Evolutionary conservation across 2,329 filamentous ascomycete species (phyloP), one percentile per base, ranked within the genome.

Genomic region (Tolypocladium album): DNA sequence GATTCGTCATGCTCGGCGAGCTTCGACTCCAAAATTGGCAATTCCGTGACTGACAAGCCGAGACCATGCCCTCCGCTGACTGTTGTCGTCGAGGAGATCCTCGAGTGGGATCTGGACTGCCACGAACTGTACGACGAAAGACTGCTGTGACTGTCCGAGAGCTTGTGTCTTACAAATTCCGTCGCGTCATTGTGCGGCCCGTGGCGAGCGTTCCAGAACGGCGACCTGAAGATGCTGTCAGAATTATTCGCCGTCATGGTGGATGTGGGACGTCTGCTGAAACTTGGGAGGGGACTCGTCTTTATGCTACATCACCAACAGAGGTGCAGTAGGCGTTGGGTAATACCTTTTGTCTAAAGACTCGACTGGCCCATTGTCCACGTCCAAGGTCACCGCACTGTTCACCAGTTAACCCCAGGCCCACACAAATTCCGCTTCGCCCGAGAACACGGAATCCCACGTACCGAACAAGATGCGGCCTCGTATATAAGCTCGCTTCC

Each of bases 71-170:
- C 68, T 12, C 76, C 76, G 57, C 77, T 76, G 27, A 79, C 72
- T 0, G 80, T 83, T 1, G 82, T 83, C 52, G 78, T 72, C 0
- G 81, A 84, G 1, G 82, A 83, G 57, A 82, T 74, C 43, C 81
- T 74, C 2, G 82, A 84, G 65, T 83, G 80, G 0, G 74, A 72
- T 17, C 72, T 70, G 1, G 79, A 81, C 0, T 73, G 75, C 3
- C 79, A 77, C 3, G 79, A 78, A 22, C 75, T 74, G 65, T 78
- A 78, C 1, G 78, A 81, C 3, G 80, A 80, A 20, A 81, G 68
- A 59, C 78, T 84, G 72, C 80, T 80, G 58, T 76, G 74, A 64
- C 81, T 83, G 64, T 79, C 76, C 0, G 80, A 82, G 59, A 71
- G 62, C 55, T 64, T 70, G 61, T 74, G 72, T 13, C 62, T 67